phyloP scores from a whole-genome alignment of 164 flowering plant genomes.

The Kingdonia uniflora region DNA sequence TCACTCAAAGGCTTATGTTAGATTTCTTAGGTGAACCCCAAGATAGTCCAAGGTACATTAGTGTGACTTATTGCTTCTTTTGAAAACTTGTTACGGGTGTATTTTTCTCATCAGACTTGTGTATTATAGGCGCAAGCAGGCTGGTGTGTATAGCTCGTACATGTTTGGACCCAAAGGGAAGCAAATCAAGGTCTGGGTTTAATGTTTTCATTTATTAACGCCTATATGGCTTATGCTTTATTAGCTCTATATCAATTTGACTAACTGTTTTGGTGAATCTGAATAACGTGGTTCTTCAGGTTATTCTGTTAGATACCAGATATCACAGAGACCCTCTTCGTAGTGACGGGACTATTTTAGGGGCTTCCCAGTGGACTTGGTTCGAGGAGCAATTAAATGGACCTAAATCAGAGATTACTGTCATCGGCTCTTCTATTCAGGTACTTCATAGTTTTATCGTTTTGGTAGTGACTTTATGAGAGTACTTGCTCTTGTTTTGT shows the following conservation, averaged over 20 bases:
- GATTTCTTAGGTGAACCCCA: constrained; percentile 67
- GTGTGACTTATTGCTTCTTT: too few species aligned
- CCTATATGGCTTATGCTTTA: too few species aligned
- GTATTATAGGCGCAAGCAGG: constrained; percentile 57
- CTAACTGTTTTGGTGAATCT: too few species aligned
- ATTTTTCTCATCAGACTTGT: background rate
- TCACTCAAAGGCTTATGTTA: constrained; percentile 53
- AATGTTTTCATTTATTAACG: too few species aligned
- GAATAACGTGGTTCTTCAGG: constrained; percentile 20
- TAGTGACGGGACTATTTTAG: constrained; percentile 63
- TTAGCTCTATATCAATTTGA: too few species aligned
- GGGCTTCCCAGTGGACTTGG: constrained; percentile 63
- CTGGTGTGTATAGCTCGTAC: constrained; percentile 72
- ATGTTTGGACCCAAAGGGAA: constrained; percentile 55
- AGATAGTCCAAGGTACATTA: constrained; percentile 70
- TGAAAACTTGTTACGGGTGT: too few species aligned
- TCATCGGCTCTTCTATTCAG: constrained; percentile 74
- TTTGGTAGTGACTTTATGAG: too few species aligned
- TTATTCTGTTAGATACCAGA: constrained; percentile 68
- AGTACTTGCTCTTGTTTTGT: too few species aligned
- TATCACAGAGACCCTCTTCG: constrained; percentile 61
- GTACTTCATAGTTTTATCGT: constrained; percentile 17
- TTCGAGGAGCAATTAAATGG: constrained; percentile 53
- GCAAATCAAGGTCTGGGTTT: constrained; percentile 50
- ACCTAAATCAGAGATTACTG: constrained; percentile 42